Evolutionary conservation across 192 early-diverging fungal species (phyloP).

Genomic region (Ramicandelaber brevisporus): DNA sequence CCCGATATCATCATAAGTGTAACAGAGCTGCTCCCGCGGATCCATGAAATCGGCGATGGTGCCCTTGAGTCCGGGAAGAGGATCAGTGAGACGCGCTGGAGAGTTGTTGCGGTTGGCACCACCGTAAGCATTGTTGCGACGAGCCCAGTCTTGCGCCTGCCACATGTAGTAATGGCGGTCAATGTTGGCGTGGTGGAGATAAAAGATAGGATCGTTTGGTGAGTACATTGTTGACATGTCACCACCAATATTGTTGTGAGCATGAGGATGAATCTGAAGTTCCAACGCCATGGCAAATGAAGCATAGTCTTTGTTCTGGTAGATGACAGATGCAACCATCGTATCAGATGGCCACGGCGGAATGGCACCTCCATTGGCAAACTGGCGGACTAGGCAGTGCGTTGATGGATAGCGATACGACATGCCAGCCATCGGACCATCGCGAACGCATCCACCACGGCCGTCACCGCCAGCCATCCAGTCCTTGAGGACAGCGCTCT

Average conservation of each 20-base stretch:
- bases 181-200: conserved; percentile 29
- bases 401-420: conserved; percentile 2
- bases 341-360: conserved; percentile 12
- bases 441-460: conserved; percentile 6
- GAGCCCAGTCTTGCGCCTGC: conserved; percentile 15
- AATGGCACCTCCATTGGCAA: too few relatives aligned
- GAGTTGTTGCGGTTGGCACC: conserved; percentile 5
- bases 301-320: conserved; percentile 6
- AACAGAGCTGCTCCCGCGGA: conserved; percentile 15
- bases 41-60: conserved; percentile 13
- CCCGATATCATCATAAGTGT: conserved; percentile 13
- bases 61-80: conserved; percentile 3
- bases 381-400: conserved; percentile 14
- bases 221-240: conserved; percentile 24
- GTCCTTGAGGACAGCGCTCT: conserved; percentile 6
- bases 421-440: conserved; percentile 7
- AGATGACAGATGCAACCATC: conserved; percentile 9
- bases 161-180: conserved; percentile 23
- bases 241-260: conserved; percentile 13
- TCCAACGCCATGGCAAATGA: conserved; percentile 11
- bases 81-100: conserved; percentile 4
- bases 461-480: conserved; percentile 18
- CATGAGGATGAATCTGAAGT: conserved; percentile 13
- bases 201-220: conserved; percentile 28
- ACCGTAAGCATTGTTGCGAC: conserved; percentile 12